A percentile compares a stretch with the other conserved stretches of the same genome.
These are phyloP conservation scores for Dactylella cylindrospora DNA, from an alignment of 2,329 filamentous ascomycete genomes.

Conservation along the genomic window DNA sequence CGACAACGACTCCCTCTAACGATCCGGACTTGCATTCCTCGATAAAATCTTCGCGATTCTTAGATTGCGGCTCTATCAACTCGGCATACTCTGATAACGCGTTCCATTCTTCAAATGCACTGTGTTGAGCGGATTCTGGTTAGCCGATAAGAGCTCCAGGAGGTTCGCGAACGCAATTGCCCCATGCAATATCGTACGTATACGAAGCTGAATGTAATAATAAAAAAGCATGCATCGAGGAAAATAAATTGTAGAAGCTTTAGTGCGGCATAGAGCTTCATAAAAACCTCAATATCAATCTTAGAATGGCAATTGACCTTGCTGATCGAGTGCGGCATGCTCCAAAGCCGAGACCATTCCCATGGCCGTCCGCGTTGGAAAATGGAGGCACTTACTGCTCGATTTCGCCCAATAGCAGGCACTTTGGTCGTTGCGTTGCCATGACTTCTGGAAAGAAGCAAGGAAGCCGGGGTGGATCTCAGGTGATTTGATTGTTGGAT, in stretches of 20 bases:
- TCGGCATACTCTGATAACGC: slow-evolving; percentile 64
- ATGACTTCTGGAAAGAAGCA: slow-evolving; percentile 19
- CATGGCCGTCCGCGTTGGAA: no score
- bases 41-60: slow-evolving; percentile 67
- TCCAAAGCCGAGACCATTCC: slow-evolving; percentile 4
- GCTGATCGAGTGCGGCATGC: slow-evolving; percentile 13
- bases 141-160: slow-evolving; percentile 22
- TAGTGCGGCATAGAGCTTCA: not conserved
- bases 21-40: slow-evolving; percentile 66
- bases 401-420: slow-evolving; percentile 65
- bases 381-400: slow-evolving; percentile 59
- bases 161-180: slow-evolving; percentile 14
- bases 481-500: no score
- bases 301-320: slow-evolving; percentile 30
- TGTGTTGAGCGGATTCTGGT: slow-evolving; percentile 50
- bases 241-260: not conserved
- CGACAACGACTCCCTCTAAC: slow-evolving; percentile 65
- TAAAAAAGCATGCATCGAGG: no score
- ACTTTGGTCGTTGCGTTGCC: slow-evolving; percentile 53
- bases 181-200: no score
- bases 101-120: slow-evolving; percentile 67
- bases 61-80: slow-evolving; percentile 64
- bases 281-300: slow-evolving; percentile 9
- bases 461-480: no score
- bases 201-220: no score